Percentiles rank a stretch among this genome's conserved stretches.
Evolutionary conservation across 192 early-diverging fungal genomes (phyloP).

Genomic region (Linnemannia zychae): DNA sequence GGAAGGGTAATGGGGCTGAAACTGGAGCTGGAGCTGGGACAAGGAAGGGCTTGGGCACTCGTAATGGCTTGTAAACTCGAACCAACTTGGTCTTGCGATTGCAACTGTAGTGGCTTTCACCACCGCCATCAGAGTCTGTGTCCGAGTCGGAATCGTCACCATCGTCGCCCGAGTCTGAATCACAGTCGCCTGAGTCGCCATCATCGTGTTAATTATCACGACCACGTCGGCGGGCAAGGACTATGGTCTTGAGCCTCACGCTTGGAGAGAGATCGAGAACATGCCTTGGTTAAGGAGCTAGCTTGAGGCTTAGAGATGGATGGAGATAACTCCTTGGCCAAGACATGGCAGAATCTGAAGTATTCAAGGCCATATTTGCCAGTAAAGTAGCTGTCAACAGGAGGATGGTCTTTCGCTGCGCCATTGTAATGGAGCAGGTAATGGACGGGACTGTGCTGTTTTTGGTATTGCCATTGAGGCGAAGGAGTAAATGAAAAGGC

Average conservation of each 20-base stretch:
- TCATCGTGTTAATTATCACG: too few relatives aligned
- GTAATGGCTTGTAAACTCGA: constrained; percentile 1
- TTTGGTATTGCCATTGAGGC: too few relatives aligned
- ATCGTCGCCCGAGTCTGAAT: not conserved
- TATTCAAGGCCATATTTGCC: not conserved
- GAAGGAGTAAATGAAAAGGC: too few relatives aligned
- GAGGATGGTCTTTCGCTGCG: constrained; percentile 1
- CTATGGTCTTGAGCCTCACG: too few relatives aligned
- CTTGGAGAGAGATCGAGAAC: not conserved
- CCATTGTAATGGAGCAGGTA: too few relatives aligned
- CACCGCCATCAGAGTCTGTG: not conserved
- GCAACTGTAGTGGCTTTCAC: not conserved
- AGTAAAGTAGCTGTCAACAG: constrained; percentile 10
- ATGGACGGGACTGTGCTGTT: too few relatives aligned
- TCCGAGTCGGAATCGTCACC: constrained; percentile 9
- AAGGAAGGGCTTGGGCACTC: constrained; percentile 9
- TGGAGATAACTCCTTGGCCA: not conserved
- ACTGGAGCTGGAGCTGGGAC: constrained; percentile 16
- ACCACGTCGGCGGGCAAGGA: too few relatives aligned
- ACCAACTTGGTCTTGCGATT: not conserved
- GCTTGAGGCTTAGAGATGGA: not conserved
- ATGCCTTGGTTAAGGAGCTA: not conserved
- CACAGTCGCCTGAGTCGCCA: not conserved
- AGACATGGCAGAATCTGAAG: constrained; percentile 6
- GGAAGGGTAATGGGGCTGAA: constrained; percentile 1